Percentiles rank a stretch among this genome's conserved stretches.
These are phyloP conservation scores for Colletotrichum limetticola DNA, from an alignment of 2,329 filamentous ascomycete species.

Conservation along the genomic window DNA sequence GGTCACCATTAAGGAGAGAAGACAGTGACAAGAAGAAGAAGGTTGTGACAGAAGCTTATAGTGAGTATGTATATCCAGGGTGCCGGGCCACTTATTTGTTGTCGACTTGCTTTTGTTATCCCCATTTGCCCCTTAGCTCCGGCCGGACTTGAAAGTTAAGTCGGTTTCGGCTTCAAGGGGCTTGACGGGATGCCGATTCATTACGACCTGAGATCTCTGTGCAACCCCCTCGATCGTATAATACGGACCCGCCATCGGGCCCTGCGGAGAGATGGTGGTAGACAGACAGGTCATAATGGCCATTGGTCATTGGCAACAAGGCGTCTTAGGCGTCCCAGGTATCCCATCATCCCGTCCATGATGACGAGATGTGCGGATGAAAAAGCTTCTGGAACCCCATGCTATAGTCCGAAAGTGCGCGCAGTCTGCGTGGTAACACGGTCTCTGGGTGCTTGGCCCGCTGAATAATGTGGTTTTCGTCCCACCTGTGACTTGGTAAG, in stretches of 20 bases:
- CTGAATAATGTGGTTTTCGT: too few relatives aligned
- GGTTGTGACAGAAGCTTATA: background rate
- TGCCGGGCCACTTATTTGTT: background rate
- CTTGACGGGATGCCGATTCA: slow-evolving; percentile 6
- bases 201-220: slow-evolving; percentile 18
- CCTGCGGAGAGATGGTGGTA: background rate
- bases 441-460: background rate
- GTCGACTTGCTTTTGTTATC: background rate
- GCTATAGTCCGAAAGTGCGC: background rate
- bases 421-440: background rate
- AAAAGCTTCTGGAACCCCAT: slow-evolving; percentile 1
- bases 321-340: background rate
- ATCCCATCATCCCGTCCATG: slow-evolving; percentile 2
- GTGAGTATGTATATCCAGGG: background rate
- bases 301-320: background rate
- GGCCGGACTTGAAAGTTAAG: background rate
- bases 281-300: background rate
- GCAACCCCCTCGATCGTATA: background rate
- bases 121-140: background rate
- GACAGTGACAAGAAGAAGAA: background rate
- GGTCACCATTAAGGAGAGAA: background rate
- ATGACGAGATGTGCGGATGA: slow-evolving; percentile 9
- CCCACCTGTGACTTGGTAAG: background rate
- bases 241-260: background rate
- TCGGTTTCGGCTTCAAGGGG: slow-evolving; percentile 12